Percentiles rank a stretch among this genome's conserved stretches.
These are phyloP conservation scores for Trypanosoma congolense DNA, from an alignment of 208 protist species.

Conservation along the genomic window DNA sequence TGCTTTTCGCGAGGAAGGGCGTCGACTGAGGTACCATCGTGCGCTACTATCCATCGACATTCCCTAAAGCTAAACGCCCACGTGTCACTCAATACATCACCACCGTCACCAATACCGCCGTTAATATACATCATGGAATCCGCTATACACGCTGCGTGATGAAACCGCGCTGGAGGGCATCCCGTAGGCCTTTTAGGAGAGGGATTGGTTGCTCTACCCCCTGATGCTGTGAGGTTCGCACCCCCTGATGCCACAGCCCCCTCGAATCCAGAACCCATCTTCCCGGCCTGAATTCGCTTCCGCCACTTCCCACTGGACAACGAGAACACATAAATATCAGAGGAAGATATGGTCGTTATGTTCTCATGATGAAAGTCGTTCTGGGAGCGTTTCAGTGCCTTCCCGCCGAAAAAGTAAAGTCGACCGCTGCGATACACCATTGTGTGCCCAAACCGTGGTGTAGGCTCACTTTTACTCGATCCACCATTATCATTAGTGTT, in stretches of 20 bases:
- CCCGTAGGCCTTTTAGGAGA: background rate
- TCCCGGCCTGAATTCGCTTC: constrained; percentile 22
- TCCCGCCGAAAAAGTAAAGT: constrained; percentile 74
- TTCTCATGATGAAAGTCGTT: background rate
- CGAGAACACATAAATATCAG: constrained; percentile 63
- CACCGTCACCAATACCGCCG: constrained; percentile 40
- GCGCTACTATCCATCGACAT: constrained; percentile 44
- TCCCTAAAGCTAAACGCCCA: constrained; percentile 57
- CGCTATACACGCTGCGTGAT: constrained; percentile 61
- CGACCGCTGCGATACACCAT: constrained; percentile 63
- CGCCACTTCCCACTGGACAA: constrained; percentile 50
- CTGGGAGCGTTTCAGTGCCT: constrained; percentile 24
- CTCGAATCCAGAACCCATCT: background rate
- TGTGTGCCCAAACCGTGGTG: constrained; percentile 62
- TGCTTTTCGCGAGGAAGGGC: constrained; percentile 63
- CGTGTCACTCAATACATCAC: constrained; percentile 52
- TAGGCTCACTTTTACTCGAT: constrained; percentile 48
- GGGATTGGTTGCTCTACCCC: background rate
- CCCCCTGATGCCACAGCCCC: background rate
- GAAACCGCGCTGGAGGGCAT: constrained; percentile 29
- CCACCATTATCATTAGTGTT: background rate
- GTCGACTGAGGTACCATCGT: constrained; percentile 55
- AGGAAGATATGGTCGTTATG: constrained; percentile 11
- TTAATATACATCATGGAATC: constrained; percentile 64
- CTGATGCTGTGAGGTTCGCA: background rate